A percentile compares a stretch with the other conserved stretches of the same genome.
Evolutionary conservation across 192 early-diverging fungal genomes (phyloP).

Genomic region (Haplosporangium gracile): DNA sequence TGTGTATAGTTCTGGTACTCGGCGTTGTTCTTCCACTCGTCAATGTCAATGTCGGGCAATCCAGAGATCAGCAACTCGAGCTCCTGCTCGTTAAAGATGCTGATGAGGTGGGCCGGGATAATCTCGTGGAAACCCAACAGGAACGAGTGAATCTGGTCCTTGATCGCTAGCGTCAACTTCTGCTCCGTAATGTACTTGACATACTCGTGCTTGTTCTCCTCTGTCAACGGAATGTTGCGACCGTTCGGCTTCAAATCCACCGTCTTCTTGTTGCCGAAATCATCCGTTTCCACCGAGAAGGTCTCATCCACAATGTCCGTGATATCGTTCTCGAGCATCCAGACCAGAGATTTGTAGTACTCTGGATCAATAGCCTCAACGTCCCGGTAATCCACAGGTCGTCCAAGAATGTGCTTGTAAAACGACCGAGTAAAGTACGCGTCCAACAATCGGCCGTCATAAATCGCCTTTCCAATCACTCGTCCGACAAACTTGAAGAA

Average conservation of each 20-base stretch:
- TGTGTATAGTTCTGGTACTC: constrained; percentile 92
- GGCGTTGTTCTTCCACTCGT: constrained; percentile 99
- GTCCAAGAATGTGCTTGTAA: constrained; percentile 96
- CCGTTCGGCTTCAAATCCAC: constrained; percentile 92
- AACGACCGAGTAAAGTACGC: constrained; percentile 98
- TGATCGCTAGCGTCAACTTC: constrained; percentile 90
- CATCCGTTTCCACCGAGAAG: constrained; percentile 92
- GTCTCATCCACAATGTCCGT: constrained; percentile 94
- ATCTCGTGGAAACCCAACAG: constrained; percentile 94
- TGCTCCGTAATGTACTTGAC: constrained; percentile 94
- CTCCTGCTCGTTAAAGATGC: constrained; percentile 99
- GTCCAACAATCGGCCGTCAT: constrained; percentile 93
- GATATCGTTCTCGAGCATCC: constrained; percentile 98
- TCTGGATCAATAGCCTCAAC: constrained; percentile 97
- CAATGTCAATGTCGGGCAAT: constrained; percentile 97
- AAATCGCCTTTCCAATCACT: constrained; percentile 98
- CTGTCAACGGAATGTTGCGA: constrained; percentile 89
- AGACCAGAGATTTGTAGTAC: constrained; percentile 96
- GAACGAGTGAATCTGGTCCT: constrained; percentile 95
- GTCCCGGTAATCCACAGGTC: constrained; percentile 94
- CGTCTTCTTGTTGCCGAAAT: constrained; percentile 87
- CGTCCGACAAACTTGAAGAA: constrained; percentile 99
- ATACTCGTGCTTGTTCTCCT: constrained; percentile 97
- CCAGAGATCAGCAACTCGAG: constrained; percentile 97
- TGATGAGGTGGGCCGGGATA: constrained; percentile 90